phyloP scores from a whole-genome alignment of 2,329 filamentous ascomycete genomes.

The Scedosporium aurantiacum region DNA sequence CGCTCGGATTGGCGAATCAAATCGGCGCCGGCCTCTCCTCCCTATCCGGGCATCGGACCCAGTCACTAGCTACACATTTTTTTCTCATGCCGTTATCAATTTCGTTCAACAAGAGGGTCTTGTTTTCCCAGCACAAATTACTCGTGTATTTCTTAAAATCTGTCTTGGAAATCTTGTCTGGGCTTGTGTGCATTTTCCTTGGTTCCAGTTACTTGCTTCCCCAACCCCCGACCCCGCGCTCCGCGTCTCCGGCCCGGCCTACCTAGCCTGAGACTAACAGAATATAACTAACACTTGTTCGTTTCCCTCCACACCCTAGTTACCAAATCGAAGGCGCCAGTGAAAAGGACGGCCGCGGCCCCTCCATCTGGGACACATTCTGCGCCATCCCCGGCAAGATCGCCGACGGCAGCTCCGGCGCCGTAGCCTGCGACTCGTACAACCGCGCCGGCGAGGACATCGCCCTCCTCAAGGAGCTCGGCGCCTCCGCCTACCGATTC shows the following conservation, averaged over 20 bases:
- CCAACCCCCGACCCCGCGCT: neutral
- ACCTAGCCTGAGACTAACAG: neutral
- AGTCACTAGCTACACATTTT: neutral
- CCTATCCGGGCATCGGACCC: neutral
- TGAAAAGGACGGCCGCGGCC: conserved; percentile 64
- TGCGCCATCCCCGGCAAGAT: conserved; percentile 73
- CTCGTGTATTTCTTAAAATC: too few species aligned
- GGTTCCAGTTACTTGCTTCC: neutral
- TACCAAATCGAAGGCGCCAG: conserved; percentile 79
- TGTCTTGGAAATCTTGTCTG: too few species aligned
- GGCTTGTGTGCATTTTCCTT: neutral
- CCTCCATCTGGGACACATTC: conserved; percentile 87
- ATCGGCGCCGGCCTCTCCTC: neutral
- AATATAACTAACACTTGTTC: neutral
- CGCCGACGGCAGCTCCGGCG: conserved; percentile 63
- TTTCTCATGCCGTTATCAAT: too few species aligned
- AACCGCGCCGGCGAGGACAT: conserved; percentile 70
- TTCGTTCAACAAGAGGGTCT: too few species aligned
- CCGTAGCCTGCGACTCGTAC: conserved; percentile 78
- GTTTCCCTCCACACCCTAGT: conserved; percentile 30
- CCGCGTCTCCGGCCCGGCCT: neutral
- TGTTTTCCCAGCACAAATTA: too few species aligned
- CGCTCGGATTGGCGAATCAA: neutral
- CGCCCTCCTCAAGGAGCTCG: conserved; percentile 60
- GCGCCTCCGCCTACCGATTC: conserved; percentile 70